Base-by-base conservation (phyloP, 306 rosid species). In the barrel medic (Medicago truncatula) region DNA sequence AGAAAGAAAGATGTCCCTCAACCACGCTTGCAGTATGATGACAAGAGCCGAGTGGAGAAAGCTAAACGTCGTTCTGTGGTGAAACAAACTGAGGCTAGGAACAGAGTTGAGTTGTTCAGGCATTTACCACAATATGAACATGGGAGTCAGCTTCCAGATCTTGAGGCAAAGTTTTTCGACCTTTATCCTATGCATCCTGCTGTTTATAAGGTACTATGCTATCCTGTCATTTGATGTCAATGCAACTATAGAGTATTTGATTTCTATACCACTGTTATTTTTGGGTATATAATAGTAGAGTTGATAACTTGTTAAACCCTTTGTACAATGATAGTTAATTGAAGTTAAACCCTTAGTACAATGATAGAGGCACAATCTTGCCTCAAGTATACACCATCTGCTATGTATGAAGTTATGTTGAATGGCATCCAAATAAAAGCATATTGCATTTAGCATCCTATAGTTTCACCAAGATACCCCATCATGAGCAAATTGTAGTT, bases 1-100 rank as follows among this genome's bases (percentile, higher is more conserved):
- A 87, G 91, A 78, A 87, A 87, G 82, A 87, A 85, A 74, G 91
- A 87, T 84, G 91, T 62, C 52, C 91, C 91, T 74, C 91, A 85
- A 67, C 91, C 91, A 67, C 88, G 91, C 56, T 80, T 87, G 91
- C 91, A 87, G 66, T 87, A 85, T 71, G 91, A 87, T 75, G 91
- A 87, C 72, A 71, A 85, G 71, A 87, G 59, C 43, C 80, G 88
- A 67, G 91, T 87, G 70, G 88, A 87, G 75, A 87, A 87, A 70
- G 91, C 91, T 70, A 87, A 85, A 80, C 83, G 91, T 3, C 91
- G 91, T 66, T 72, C 91, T 25, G 85, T 87, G 63, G 87, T 87
- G 17, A 87, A 87, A 61, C 91, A 87, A 67, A 85, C 87, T 74
- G 91, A 87, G 78, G 85, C 88, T 56, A 84, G 80, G 84, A 87